Evolutionary conservation across 2,329 filamentous ascomycete species (phyloP).

Genomic region (Apiospora kogelbergensis): DNA sequence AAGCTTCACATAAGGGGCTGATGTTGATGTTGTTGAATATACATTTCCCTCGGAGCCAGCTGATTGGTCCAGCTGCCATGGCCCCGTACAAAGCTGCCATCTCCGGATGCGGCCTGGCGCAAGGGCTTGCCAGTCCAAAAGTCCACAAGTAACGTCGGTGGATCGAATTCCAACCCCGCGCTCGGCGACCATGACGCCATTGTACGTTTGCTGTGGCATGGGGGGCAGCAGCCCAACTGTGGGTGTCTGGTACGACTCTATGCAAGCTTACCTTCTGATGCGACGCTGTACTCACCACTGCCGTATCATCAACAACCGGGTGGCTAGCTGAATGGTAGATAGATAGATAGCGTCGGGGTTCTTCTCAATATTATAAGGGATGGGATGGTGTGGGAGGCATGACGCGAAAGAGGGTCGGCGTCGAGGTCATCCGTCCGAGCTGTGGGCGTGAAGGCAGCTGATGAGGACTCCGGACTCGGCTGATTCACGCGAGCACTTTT

Average conservation of each 20-base stretch:
- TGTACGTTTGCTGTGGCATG: neutral
- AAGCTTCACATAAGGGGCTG: neutral
- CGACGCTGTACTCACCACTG: neutral
- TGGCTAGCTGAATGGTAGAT: neutral
- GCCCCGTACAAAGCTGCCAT: neutral
- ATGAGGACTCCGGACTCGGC: neutral
- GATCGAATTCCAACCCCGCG: slow-evolving; percentile 6
- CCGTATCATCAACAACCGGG: neutral
- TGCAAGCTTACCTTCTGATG: neutral
- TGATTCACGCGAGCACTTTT: neutral
- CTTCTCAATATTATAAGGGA: neutral
- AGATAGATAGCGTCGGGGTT: neutral
- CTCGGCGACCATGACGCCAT: neutral
- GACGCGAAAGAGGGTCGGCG: neutral
- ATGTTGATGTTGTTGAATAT: neutral
- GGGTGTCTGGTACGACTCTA: neutral
- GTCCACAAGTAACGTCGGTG: neutral
- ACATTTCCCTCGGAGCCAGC: no score
- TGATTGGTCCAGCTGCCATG: neutral
- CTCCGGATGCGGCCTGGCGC: neutral
- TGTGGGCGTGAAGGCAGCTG: neutral
- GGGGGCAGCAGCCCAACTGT: neutral
- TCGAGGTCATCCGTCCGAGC: slow-evolving; percentile 2
- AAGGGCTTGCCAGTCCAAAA: neutral
- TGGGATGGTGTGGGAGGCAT: neutral